A percentile compares a stretch with the other conserved stretches of the same genome.
These are phyloP conservation scores for Wickerhamiella azyma DNA, from an alignment of 805 yeast species.

Conservation along the genomic window DNA sequence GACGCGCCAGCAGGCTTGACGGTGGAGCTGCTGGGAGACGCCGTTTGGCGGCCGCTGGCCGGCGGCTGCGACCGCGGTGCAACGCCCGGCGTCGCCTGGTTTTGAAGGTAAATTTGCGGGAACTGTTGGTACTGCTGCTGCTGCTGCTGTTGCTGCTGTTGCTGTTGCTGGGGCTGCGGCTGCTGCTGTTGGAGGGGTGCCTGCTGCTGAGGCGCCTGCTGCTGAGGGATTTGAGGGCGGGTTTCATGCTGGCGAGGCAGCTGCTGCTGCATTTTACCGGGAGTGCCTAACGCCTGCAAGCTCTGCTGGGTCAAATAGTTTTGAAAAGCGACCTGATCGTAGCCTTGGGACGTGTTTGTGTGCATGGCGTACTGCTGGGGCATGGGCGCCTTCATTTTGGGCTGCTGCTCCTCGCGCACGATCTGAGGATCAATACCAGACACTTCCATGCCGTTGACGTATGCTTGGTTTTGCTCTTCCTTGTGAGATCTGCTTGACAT, in stretches of 20 bases:
- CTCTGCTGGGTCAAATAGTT: slow-evolving; percentile 7
- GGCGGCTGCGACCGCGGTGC: neutral
- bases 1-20: neutral
- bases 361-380: slow-evolving; percentile 1
- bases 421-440: slow-evolving; percentile 25
- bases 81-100: neutral
- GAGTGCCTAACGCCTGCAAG: neutral
- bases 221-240: neutral
- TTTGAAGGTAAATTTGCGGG: slow-evolving; percentile 5
- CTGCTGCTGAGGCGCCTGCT: neutral
- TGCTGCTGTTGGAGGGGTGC: neutral
- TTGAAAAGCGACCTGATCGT: slow-evolving; percentile 14
- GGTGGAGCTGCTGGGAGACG: neutral
- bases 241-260: slow-evolving; percentile 6
- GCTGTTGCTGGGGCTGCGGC: neutral
- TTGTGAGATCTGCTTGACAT: slow-evolving; percentile 9
- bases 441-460: slow-evolving; percentile 17
- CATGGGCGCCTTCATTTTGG: slow-evolving; percentile 4
- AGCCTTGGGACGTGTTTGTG: neutral
- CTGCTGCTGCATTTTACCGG: neutral
- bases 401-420: slow-evolving; percentile 21
- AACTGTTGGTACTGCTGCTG: neutral
- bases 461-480: neutral
- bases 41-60: neutral
- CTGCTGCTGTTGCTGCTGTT: slow-evolving; percentile 1